phyloP scores from a whole-genome alignment of 2,329 filamentous ascomycete species.

The Colletotrichum sp. region DNA sequence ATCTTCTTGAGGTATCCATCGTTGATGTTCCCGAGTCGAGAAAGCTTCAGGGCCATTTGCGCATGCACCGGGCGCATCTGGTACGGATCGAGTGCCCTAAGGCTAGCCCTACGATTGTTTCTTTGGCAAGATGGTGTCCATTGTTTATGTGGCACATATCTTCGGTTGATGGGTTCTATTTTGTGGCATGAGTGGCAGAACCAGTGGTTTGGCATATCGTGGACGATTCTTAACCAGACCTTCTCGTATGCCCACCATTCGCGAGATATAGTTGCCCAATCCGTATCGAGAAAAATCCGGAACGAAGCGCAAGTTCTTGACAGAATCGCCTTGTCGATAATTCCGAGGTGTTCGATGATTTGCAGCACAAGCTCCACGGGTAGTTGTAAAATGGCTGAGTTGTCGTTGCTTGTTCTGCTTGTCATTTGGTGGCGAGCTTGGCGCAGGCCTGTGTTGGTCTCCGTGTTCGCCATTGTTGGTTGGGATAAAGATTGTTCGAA shows the following conservation, averaged over 20 bases:
- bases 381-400: background rate
- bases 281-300: background rate
- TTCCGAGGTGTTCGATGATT: background rate
- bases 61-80: background rate
- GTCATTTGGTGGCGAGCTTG: rapidly evolving
- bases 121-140: background rate
- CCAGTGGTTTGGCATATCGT: background rate
- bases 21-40: background rate
- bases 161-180: background rate
- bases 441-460: background rate
- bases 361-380: background rate
- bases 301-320: background rate
- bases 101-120: background rate
- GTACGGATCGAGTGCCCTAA: background rate
- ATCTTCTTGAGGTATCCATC: background rate
- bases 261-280: background rate
- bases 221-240: background rate
- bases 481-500: background rate
- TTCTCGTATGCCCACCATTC: rapidly evolving
- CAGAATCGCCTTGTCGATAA: background rate
- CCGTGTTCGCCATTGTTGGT: background rate
- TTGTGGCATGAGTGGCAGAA: background rate
- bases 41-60: background rate
- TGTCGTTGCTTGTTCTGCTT: background rate
- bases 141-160: background rate